These are phyloP conservation scores for Wilcoxina mikolae DNA, from an alignment of 495 filamentous ascomycete genomes.

Conservation along the genomic window DNA sequence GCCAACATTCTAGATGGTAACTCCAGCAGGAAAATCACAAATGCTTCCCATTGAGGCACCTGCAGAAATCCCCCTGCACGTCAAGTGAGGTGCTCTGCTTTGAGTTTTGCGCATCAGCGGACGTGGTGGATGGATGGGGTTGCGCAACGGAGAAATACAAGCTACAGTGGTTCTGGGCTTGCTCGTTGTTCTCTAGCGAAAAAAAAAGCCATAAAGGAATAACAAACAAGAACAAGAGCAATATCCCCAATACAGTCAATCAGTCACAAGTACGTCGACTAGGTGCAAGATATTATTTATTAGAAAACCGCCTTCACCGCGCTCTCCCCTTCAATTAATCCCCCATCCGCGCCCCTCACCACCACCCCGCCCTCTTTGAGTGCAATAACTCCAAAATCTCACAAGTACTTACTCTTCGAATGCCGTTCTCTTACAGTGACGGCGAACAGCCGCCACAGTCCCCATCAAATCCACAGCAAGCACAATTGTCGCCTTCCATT, in stretches of 20 bases:
- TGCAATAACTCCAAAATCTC: neutral
- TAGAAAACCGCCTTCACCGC: neutral
- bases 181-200: neutral
- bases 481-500: neutral
- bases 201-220: neutral
- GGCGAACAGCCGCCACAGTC: neutral
- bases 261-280: neutral
- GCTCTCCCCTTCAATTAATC: neutral
- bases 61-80: neutral
- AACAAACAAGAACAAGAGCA: neutral
- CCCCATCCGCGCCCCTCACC: neutral
- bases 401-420: neutral
- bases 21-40: neutral
- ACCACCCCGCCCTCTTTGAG: neutral
- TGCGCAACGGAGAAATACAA: neutral
- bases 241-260: neutral
- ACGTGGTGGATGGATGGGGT: neutral
- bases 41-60: neutral
- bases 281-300: neutral
- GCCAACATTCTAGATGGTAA: neutral
- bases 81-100: neutral
- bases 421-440: neutral
- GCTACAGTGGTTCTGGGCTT: no score
- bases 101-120: neutral
- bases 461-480: neutral